Evolutionary conservation across 2,329 filamentous ascomycete genomes (phyloP).

Genomic region (Phialemonium atrogriseum): DNA sequence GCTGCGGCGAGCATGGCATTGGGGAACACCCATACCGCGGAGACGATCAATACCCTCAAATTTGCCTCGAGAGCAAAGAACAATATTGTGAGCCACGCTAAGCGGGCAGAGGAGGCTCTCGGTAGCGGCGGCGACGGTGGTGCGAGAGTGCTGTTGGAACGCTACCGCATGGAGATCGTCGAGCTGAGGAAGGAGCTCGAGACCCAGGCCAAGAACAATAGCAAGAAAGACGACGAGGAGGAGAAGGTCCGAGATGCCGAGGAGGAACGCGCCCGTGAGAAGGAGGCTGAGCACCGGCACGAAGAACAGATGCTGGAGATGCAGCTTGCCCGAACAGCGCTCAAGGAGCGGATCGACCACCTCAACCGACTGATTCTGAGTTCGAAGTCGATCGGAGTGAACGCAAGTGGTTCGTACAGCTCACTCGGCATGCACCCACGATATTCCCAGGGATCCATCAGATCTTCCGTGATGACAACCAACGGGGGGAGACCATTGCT

Average conservation of each 20-base stretch:
- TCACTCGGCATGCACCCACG: slow-evolving; percentile 57
- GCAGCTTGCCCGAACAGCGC: slow-evolving; percentile 87
- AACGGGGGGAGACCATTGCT: slow-evolving; percentile 40
- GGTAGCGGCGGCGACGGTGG: slow-evolving; percentile 75
- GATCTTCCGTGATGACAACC: slow-evolving; percentile 65
- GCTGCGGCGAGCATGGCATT: slow-evolving; percentile 62
- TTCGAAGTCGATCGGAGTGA: slow-evolving; percentile 93
- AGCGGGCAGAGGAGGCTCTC: slow-evolving; percentile 84
- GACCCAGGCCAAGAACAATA: slow-evolving; percentile 63
- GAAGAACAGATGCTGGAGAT: slow-evolving; percentile 98
- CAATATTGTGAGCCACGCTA: slow-evolving; percentile 94
- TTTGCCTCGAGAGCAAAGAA: slow-evolving; percentile 97
- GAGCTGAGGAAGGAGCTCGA: slow-evolving; percentile 77
- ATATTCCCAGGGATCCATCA: slow-evolving; percentile 52
- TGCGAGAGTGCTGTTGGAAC: slow-evolving; percentile 78
- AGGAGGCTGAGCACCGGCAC: slow-evolving; percentile 77
- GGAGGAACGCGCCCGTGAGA: slow-evolving; percentile 64
- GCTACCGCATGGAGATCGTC: slow-evolving; percentile 88
- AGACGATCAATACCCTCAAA: slow-evolving; percentile 93
- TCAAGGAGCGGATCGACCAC: slow-evolving; percentile 97
- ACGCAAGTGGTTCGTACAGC: slow-evolving; percentile 64
- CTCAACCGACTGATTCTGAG: slow-evolving; percentile 90
- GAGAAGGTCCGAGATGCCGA: slow-evolving; percentile 56
- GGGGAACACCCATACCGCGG: slow-evolving; percentile 67
- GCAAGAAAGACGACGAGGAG: slow-evolving; percentile 53